These are phyloP conservation scores for Aspergillus sclerotiicarbonarius DNA, from an alignment of 495 filamentous ascomycete species.

Conservation along the genomic window DNA sequence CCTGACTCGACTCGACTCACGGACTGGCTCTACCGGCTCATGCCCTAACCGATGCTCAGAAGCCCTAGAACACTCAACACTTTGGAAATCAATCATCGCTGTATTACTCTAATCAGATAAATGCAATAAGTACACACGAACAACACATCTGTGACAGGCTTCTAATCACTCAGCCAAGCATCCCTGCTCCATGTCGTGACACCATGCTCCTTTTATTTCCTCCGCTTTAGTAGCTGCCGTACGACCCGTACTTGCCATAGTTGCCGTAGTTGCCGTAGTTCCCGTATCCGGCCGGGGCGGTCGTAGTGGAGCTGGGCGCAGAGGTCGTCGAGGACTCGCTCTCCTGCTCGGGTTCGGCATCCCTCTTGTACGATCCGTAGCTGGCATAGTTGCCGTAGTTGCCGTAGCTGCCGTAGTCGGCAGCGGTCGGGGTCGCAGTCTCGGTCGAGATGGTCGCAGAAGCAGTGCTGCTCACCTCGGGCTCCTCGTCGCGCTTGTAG, in stretches of 20 bases:
- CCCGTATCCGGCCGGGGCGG: no score
- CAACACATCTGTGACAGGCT: background rate
- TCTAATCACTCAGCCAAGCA: background rate
- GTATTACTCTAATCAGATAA: background rate
- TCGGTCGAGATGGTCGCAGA: no score
- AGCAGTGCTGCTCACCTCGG: no score
- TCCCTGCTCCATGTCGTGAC: background rate
- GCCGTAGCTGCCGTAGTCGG: constrained; percentile 2
- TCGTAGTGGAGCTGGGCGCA: background rate
- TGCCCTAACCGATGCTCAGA: no score
- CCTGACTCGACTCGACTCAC: background rate
- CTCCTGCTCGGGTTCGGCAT: background rate
- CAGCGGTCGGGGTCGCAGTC: background rate
- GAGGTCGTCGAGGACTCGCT: background rate
- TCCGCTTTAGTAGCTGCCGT: background rate
- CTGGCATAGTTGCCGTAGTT: constrained; percentile 10
- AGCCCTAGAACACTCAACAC: background rate
- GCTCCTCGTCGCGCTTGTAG: background rate
- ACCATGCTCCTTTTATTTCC: background rate
- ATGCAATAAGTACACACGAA: background rate
- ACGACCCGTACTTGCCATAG: background rate
- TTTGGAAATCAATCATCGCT: background rate
- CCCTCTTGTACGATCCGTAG: constrained; percentile 11
- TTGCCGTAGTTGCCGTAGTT: constrained; percentile 1
- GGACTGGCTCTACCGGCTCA: no score